Base-by-base conservation (phyloP, 441 rosid genomes). In the Aleurites moluccanus region DNA sequence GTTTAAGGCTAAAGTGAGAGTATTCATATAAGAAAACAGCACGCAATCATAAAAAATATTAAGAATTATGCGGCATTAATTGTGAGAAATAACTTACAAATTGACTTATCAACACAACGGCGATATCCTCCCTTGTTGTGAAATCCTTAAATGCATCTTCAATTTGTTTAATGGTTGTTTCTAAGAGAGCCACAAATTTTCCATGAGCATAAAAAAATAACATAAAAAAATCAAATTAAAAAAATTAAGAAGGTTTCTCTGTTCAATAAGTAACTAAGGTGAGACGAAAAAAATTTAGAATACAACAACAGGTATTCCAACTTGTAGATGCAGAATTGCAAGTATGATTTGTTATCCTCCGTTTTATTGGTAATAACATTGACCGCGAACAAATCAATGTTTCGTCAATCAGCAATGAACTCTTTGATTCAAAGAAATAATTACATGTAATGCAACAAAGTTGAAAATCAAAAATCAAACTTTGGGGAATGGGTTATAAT, bases 91-190 rank as follows among this genome's bases (percentile, higher is more conserved):
- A 75, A 88, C 93, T 91, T 87, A 94, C 98, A 70, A 86, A 94
- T 89, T 94, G 98, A 77, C 98, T 94, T 57, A 94, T 89, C 83
- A 92, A 73, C 75, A 94, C 85, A 68, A 94, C 82, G 38, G 92
- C 98, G 74, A 94, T 84, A 63, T 94, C 98, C 74, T 92, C 98
- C 79, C 90, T 91, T n/a, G 95, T 25, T 6, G 92, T 91, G 83
- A 92, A 94, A 79, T 91, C 98, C 78, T 92, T 90, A 77, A 92
- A 94, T 72, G 98, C 89, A 72, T 92, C 98, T 83, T 94, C 98
- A 79, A 94, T 88, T 76, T 86, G 88, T 78, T 93, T 92, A 73
- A 94, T 90, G 1, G 98, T 90, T 71, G 98, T 94, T 85, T 91
- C 97, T 94, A 79, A 80, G 67, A 62, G 64, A 78, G 45, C 44